Percentiles rank a stretch among this genome's conserved stretches.
These are phyloP conservation scores for Solidago caesia DNA, from an alignment of 129 eudicot genomes.

Conservation along the genomic window DNA sequence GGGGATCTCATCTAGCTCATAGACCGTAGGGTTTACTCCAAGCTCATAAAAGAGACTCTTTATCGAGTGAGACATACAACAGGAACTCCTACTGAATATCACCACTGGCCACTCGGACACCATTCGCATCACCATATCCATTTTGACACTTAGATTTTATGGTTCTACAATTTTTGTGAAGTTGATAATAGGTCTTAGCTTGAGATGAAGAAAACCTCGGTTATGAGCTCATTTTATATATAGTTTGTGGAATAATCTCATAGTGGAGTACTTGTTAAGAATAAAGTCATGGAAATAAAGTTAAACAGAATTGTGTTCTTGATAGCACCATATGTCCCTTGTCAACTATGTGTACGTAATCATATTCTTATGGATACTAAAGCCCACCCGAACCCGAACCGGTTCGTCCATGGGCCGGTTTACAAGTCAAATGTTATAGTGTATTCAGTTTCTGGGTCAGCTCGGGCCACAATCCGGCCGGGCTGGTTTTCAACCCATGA, in stretches of 20 bases:
- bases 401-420: no score
- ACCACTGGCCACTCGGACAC: constrained; percentile 52
- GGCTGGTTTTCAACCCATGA: no score
- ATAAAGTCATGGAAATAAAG: constrained; percentile 18
- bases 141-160: constrained; percentile 14
- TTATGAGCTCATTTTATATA: constrained; percentile 20
- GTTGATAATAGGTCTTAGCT: constrained; percentile 6
- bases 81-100: constrained; percentile 51
- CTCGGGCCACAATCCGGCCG: no score
- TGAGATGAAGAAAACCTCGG: constrained; percentile 15
- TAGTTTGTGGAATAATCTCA: constrained; percentile 25
- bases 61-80: constrained; percentile 52
- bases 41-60: constrained; percentile 36
- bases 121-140: constrained; percentile 47
- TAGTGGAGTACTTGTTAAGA: constrained; percentile 6
- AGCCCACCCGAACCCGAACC: background rate
- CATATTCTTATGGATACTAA: background rate
- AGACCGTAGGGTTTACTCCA: constrained; percentile 50
- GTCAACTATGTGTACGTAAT: constrained; percentile 13
- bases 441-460: no score
- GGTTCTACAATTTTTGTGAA: background rate
- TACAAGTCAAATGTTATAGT: no score
- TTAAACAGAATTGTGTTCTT: constrained; percentile 31
- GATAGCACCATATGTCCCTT: constrained; percentile 11
- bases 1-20: constrained; percentile 46